phyloP scores from a whole-genome alignment of 108 stramenopile genomes.

The Fistulifera solaris region DNA sequence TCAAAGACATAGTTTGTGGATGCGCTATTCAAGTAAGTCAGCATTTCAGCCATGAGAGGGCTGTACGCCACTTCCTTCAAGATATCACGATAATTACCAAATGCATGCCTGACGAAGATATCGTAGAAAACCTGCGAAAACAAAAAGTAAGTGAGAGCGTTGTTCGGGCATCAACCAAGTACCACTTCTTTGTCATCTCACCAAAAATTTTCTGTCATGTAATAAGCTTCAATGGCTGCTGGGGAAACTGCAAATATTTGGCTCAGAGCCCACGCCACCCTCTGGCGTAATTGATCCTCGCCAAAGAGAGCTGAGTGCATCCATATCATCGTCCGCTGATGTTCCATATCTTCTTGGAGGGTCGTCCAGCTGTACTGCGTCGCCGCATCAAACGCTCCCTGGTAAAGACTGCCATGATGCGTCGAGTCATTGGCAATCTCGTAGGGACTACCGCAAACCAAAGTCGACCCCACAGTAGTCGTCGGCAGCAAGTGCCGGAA shows the following conservation, averaged over 20 bases:
- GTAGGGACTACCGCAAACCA: constrained; percentile 40
- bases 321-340: constrained; percentile 17
- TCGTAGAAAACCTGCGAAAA: constrained; percentile 40
- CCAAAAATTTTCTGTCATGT: constrained; percentile 23
- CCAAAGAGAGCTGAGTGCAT: constrained; percentile 20
- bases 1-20: background rate
- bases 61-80: constrained; percentile 52
- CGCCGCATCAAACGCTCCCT: constrained; percentile 8
- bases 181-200: background rate
- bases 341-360: constrained; percentile 15
- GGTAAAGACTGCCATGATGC: constrained; percentile 13
- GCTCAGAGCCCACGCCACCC: constrained; percentile 65
- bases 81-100: constrained; percentile 65
- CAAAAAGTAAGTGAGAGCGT: constrained; percentile 11
- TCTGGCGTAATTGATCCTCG: constrained; percentile 61
- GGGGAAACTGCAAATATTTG: constrained; percentile 38
- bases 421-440: constrained; percentile 50
- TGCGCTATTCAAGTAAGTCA: constrained; percentile 21
- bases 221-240: background rate
- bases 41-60: constrained; percentile 61
- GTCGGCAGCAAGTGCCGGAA: too few relatives aligned
- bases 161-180: too few relatives aligned
- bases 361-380: constrained; percentile 11
- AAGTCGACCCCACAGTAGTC: background rate
- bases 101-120: constrained; percentile 65